A percentile compares a stretch with the other conserved stretches of the same genome.
Evolutionary conservation across 1,284 basidiomycete species (phyloP).

Genomic region (Leccinum subrobustum): DNA sequence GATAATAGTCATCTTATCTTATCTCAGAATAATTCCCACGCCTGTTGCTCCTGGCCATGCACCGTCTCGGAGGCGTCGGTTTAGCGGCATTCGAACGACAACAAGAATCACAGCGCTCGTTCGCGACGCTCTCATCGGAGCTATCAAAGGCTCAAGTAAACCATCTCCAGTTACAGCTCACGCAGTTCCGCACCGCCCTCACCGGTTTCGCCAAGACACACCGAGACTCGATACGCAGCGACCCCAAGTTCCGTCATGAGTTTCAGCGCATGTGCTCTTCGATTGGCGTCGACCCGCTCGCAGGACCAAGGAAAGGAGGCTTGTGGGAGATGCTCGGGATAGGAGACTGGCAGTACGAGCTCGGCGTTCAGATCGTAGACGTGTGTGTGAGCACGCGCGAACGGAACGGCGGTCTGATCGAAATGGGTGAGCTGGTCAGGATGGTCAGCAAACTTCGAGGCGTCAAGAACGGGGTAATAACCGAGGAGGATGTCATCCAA

Average conservation of each 20-base stretch:
- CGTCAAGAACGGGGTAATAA: conserved; percentile 66
- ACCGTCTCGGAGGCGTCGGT: conserved; percentile 69
- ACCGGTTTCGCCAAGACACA: conserved; percentile 82
- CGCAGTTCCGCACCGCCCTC: conserved; percentile 82
- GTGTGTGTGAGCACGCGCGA: conserved; percentile 89
- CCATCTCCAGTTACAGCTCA: conserved; percentile 79
- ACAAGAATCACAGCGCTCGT: conserved; percentile 72
- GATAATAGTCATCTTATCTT: conserved; percentile 20
- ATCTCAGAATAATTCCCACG: not conserved
- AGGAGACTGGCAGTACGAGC: conserved; percentile 91
- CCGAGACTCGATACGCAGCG: conserved; percentile 79
- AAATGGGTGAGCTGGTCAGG: conserved; percentile 81
- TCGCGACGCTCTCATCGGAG: conserved; percentile 76
- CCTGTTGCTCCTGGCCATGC: conserved; percentile 43
- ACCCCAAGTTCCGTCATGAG: conserved; percentile 87
- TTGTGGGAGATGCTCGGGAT: conserved; percentile 88
- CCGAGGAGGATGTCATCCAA: conserved; percentile 81
- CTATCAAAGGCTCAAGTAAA: conserved; percentile 78
- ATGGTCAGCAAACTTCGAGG: conserved; percentile 78
- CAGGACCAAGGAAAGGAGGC: conserved; percentile 79
- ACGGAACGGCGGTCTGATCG: conserved; percentile 89
- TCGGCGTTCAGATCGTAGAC: conserved; percentile 97
- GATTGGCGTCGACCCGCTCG: conserved; percentile 94
- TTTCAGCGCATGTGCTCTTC: conserved; percentile 97
- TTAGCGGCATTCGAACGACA: conserved; percentile 76